Evolutionary conservation across 1,284 basidiomycete species (phyloP).

Genomic region (Trametes pubescens): DNA sequence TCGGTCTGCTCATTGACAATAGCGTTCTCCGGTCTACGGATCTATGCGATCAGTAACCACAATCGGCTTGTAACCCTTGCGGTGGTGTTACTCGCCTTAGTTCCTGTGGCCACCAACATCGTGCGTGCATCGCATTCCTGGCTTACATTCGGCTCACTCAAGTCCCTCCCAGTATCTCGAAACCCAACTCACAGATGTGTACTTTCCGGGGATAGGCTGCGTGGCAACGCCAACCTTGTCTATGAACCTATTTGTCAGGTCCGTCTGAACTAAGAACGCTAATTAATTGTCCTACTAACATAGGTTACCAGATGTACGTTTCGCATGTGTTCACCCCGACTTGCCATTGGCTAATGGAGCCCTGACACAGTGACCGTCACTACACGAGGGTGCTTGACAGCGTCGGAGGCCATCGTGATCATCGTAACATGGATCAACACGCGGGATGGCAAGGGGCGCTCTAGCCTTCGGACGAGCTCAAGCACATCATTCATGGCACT

Average conservation of each 20-base stretch:
- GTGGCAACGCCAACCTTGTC: neutral
- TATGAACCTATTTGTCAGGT: neutral
- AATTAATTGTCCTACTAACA: neutral
- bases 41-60: slow-evolving; percentile 27
- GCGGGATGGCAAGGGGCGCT: slow-evolving; percentile 18
- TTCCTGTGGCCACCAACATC: slow-evolving; percentile 23
- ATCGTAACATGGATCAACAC: slow-evolving; percentile 31
- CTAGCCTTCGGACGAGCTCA: neutral
- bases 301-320: neutral
- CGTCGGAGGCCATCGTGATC: slow-evolving; percentile 28
- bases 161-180: neutral
- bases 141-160: neutral
- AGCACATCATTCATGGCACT: slow-evolving; percentile 25
- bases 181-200: neutral
- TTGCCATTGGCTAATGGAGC: neutral
- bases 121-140: slow-evolving; percentile 10
- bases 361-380: slow-evolving; percentile 19
- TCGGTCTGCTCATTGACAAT: neutral
- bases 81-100: slow-evolving; percentile 26
- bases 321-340: neutral
- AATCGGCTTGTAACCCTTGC: slow-evolving; percentile 15
- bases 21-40: slow-evolving; percentile 29
- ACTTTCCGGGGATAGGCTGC: neutral
- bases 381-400: slow-evolving; percentile 23
- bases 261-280: neutral